Percentiles rank a stretch among this genome's conserved stretches.
Evolutionary conservation across 1,284 basidiomycete species (phyloP).

Genomic region (Xanthoconium separans): DNA sequence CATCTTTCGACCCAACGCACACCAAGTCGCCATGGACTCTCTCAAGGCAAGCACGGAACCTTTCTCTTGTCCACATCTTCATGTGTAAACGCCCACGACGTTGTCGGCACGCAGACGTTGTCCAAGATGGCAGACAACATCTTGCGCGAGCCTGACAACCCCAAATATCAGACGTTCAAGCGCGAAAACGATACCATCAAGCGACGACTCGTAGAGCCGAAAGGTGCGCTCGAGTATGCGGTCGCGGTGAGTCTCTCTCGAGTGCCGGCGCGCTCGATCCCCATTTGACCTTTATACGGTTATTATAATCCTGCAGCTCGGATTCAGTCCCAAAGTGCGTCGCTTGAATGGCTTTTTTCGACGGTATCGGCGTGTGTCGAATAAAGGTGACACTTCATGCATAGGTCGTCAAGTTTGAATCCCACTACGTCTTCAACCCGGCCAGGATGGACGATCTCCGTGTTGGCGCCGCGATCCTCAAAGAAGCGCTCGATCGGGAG

Average conservation of each 20-base stretch:
- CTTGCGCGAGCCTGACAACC: slow-evolving; percentile 64
- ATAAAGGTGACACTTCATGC: not conserved
- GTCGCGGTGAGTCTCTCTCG: slow-evolving; percentile 50
- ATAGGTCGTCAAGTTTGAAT: slow-evolving; percentile 53
- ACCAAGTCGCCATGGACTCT: slow-evolving; percentile 54
- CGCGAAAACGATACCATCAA: slow-evolving; percentile 70
- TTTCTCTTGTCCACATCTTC: not conserved
- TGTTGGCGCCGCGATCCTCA: slow-evolving; percentile 62
- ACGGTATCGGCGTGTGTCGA: not conserved
- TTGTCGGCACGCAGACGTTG: slow-evolving; percentile 43
- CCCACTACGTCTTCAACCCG: slow-evolving; percentile 62
- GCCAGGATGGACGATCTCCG: slow-evolving; percentile 52
- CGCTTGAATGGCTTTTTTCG: not conserved
- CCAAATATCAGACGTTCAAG: slow-evolving; percentile 72
- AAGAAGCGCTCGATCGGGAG: slow-evolving; percentile 57
- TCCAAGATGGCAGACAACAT: slow-evolving; percentile 72
- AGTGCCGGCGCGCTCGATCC: too few relatives aligned
- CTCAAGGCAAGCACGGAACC: slow-evolving; percentile 50
- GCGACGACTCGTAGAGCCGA: slow-evolving; percentile 54
- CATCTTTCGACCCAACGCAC: slow-evolving; percentile 71
- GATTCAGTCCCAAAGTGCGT: slow-evolving; percentile 62
- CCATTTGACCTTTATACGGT: too few relatives aligned
- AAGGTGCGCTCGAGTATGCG: slow-evolving; percentile 76
- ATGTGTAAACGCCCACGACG: not conserved
- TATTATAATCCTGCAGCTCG: slow-evolving; percentile 46